phyloP scores from a whole-genome alignment of 371 early-diverging fungal species.

The Apophysomyces sp. region DNA sequence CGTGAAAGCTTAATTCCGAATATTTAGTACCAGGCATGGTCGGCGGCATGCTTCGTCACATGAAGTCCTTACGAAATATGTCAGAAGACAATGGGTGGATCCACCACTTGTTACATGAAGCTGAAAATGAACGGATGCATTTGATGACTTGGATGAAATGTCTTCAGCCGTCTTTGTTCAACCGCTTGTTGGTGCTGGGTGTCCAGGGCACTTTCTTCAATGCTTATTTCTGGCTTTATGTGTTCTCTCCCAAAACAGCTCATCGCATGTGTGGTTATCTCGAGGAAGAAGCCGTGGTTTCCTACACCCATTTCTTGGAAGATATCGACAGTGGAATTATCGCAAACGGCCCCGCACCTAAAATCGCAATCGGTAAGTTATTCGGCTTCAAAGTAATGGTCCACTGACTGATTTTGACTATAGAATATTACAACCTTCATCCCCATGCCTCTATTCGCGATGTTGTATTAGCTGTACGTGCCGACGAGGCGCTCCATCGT shows the following conservation, averaged over 20 bases:
- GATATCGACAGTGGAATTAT: constrained; percentile 84
- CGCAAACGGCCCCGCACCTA: constrained; percentile 65
- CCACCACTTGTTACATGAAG: constrained; percentile 82
- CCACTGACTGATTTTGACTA: neutral
- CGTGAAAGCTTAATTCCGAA: neutral
- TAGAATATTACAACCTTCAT: constrained; percentile 88
- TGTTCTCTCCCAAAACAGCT: constrained; percentile 78
- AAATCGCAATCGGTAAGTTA: constrained; percentile 67
- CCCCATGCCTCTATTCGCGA: constrained; percentile 85
- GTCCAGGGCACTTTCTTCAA: constrained; percentile 92
- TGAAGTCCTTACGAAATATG: constrained; percentile 80
- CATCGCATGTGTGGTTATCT: constrained; percentile 82
- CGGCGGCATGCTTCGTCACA: constrained; percentile 84
- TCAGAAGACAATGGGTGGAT: constrained; percentile 90
- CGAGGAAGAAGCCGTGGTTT: constrained; percentile 93
- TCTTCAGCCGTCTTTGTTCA: constrained; percentile 63
- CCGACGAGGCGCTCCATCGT: constrained; percentile 95
- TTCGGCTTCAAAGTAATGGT: neutral
- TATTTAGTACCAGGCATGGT: constrained; percentile 87
- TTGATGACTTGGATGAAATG: constrained; percentile 87
- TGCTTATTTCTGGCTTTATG: constrained; percentile 83
- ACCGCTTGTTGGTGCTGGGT: constrained; percentile 65
- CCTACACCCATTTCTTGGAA: constrained; percentile 89
- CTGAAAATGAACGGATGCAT: constrained; percentile 86
- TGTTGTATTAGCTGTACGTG: constrained; percentile 92